Evolutionary conservation across 345 rosid genomes (phyloP).

Genomic region (Eucalyptus fibrosa): DNA sequence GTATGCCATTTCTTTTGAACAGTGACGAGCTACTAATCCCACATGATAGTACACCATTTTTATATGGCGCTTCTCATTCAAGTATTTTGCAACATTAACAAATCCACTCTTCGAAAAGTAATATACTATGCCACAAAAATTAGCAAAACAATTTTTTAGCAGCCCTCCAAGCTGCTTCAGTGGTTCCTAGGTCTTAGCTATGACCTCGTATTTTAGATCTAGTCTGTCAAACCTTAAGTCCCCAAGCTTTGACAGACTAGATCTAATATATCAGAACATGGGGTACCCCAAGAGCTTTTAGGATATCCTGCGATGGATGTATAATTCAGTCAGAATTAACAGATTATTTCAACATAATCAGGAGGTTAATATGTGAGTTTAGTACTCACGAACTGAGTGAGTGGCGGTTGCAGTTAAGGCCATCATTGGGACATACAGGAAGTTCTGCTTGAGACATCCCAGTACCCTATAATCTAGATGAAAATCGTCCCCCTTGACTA

Average conservation of each 20-base stretch:
- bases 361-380: background rate
- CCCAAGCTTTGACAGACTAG: no score
- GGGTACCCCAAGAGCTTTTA: slow-evolving; percentile 42
- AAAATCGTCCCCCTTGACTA: slow-evolving; percentile 89
- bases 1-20: no score
- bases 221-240: slow-evolving; percentile 71
- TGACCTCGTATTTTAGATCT: slow-evolving; percentile 78
- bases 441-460: slow-evolving; percentile 2
- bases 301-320: slow-evolving; percentile 41
- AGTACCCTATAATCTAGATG: slow-evolving; percentile 79
- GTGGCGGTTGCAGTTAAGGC: slow-evolving; percentile 94
- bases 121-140: slow-evolving; percentile 89
- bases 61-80: no score
- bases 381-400: slow-evolving; percentile 55
- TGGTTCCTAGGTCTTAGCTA: slow-evolving; percentile 63
- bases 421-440: slow-evolving; percentile 42
- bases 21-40: no score
- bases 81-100: no score
- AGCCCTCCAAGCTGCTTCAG: slow-evolving; percentile 30
- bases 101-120: background rate
- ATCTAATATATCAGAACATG: no score
- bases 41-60: no score
- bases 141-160: slow-evolving; percentile 11
- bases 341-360: no score
- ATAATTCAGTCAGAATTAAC: no score